phyloP scores from a whole-genome alignment of 805 yeast genomes.

The Pichia occidentalis region DNA sequence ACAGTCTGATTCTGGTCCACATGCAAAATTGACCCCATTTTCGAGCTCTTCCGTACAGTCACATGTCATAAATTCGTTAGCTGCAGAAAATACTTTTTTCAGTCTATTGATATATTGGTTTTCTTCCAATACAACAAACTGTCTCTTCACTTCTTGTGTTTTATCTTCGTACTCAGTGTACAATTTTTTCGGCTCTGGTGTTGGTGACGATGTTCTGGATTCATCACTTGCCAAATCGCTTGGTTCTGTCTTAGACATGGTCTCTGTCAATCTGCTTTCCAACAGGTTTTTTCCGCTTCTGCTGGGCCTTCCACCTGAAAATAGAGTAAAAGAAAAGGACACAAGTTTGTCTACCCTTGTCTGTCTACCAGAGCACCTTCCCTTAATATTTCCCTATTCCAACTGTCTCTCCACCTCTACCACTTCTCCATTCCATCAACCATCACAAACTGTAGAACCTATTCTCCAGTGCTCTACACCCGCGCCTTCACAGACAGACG shows the following conservation, averaged over 20 bases:
- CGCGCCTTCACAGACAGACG: too few relatives aligned
- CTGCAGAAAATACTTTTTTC: constrained; percentile 58
- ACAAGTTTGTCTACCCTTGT: too few relatives aligned
- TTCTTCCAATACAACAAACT: constrained; percentile 49
- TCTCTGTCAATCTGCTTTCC: background rate
- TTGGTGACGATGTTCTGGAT: constrained; percentile 19
- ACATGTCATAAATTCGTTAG: constrained; percentile 83
- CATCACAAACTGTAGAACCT: too few relatives aligned
- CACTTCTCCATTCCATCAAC: too few relatives aligned
- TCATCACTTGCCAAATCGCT: background rate
- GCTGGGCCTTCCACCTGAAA: too few relatives aligned
- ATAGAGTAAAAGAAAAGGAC: too few relatives aligned
- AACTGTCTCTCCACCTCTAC: too few relatives aligned
- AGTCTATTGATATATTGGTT: constrained; percentile 57
- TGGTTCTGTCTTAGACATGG: constrained; percentile 5
- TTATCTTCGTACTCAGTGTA: constrained; percentile 43
- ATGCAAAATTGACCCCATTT: constrained; percentile 47
- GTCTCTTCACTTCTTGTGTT: constrained; percentile 60
- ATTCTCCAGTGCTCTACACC: too few relatives aligned
- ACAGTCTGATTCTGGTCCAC: constrained; percentile 83
- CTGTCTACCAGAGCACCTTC: too few relatives aligned
- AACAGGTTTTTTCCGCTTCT: too few relatives aligned
- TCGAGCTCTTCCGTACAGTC: constrained; percentile 62
- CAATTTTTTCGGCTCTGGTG: constrained; percentile 16
- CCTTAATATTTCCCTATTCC: too few relatives aligned